Evolutionary conservation across 306 rosid genomes (phyloP), one percentile per base, ranked within the genome.

Genomic region (Mucuna pruriens): DNA sequence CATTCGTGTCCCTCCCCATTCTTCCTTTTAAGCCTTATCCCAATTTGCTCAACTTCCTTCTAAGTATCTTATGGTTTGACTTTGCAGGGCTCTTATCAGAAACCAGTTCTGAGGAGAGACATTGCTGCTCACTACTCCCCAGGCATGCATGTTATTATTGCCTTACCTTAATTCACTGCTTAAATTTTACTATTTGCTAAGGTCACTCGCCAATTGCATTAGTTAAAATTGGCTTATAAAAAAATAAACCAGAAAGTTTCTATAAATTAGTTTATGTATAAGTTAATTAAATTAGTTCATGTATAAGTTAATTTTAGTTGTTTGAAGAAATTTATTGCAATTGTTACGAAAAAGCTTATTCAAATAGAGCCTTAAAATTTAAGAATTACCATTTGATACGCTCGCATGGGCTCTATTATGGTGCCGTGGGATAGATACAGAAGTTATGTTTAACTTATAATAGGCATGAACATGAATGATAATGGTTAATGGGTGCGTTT

Each of bases 11-110:
- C 57, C 22, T 73, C 9, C 9, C 1, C 5, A 4, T 10, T 3
- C 31, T 29, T 3, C 31, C 19, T 17, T 76, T 6, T 55, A 9
- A 51, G 9, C 63, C 15, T 20, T 58, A 23, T 4, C 36, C n/a
- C 36, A 9, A 25, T 9, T n/a, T n/a, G n/a, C n/a, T n/a, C n/a
- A n/a, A n/a, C n/a, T n/a, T n/a, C n/a, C n/a, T n/a, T n/a, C n/a
- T n/a, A n/a, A n/a, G n/a, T n/a, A n/a, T n/a, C n/a, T n/a, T n/a
- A n/a, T 83, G 82, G 45, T 65, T 82, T 80, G 70, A 77, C 74
- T 73, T 84, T 71, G 76, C 87, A 88, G 99, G 89, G 87, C 65
- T 86, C 91, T 78, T 84, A 67, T 40, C 92, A 83, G 19, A 93
- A 77, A 66, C 89, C 89, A 62, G 52, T 80, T 84, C 81, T 84